Base-by-base conservation (phyloP, 78 protist species). In the Dictyostelium intermedium region DNA sequence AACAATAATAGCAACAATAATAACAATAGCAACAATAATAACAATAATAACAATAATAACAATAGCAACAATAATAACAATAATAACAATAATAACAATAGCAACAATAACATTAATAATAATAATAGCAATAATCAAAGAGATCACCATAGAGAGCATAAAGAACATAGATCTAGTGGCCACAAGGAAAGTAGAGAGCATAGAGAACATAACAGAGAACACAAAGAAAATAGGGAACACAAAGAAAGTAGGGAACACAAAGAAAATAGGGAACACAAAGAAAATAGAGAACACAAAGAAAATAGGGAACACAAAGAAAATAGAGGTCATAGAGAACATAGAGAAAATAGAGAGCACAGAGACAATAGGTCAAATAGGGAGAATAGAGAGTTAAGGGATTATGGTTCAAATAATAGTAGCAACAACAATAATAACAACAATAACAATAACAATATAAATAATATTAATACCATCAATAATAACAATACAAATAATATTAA, bases 401-500 rank as follows among this genome's bases (percentile, higher is more conserved):
- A 63, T 56, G 27, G 66, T 63, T 25, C 73, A 63, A 63, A 66
- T 30, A 66, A 27, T 25, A 61, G 30, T n/a, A 60, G 16, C n/a
- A n/a, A n/a, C n/a, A n/a, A n/a, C n/a, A n/a, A n/a, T 3, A 10
- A 47, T 13, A 61, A 61, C n/a, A 18, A 34, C 25, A 11, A 34
- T 74, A 74, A 35, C 74, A 66, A 35, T 35, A 27, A 37, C 14
- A 30, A 35, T 20, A 14, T 56, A 14, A 37, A 74, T n/a, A 32
- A 74, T 35, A 74, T 30, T 8, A 74, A 74, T 14, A 27, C 20
- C 35, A 74, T 32, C 20, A 74, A 34, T 10, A 34, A 72, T 14
- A 72, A 10, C 79, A 66, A 43, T 74, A 83, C 43, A 18, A 63
- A 66, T 13, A 82, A 82, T 66, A 61, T 25, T 39, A 82, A 66